Evolutionary conservation across 2,329 filamentous ascomycete species (phyloP).

Genomic region (Botrytis pseudocinerea): DNA sequence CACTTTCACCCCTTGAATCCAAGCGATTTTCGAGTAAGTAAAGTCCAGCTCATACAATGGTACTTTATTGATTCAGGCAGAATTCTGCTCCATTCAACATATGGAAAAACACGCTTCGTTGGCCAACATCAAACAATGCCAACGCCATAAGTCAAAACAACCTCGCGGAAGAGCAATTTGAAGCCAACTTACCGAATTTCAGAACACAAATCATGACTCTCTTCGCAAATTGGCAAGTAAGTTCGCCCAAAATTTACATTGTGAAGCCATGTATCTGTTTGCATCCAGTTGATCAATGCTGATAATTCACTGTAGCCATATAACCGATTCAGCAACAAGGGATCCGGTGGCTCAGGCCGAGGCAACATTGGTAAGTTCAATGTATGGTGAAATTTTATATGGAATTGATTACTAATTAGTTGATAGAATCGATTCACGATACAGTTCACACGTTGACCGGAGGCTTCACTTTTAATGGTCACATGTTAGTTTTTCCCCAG

Average conservation of each 20-base stretch:
- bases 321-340: conserved; percentile 24
- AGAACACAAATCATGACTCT: conserved; percentile 23
- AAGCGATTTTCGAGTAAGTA: conserved; percentile 16
- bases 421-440: conserved; percentile 23
- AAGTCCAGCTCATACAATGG: neutral
- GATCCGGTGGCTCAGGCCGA: conserved; percentile 4
- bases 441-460: conserved; percentile 11
- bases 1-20: conserved; percentile 51
- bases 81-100: neutral
- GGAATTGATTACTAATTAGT: neutral
- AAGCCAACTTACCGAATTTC: conserved; percentile 21
- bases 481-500: conserved; percentile 20
- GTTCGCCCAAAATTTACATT: neutral
- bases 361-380: conserved; percentile 18
- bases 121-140: conserved; percentile 12
- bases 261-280: neutral
- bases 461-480: neutral
- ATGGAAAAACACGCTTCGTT: conserved; percentile 13
- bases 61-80: conserved; percentile 10
- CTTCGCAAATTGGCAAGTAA: conserved; percentile 24
- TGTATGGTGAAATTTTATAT: neutral
- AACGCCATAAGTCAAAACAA: conserved; percentile 17
- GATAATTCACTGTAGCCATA: neutral
- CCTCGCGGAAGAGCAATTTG: conserved; percentile 12
- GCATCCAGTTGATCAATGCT: neutral